These are phyloP conservation scores for Candida taoyuanica DNA, from an alignment of 805 yeast genomes.

Conservation along the genomic window DNA sequence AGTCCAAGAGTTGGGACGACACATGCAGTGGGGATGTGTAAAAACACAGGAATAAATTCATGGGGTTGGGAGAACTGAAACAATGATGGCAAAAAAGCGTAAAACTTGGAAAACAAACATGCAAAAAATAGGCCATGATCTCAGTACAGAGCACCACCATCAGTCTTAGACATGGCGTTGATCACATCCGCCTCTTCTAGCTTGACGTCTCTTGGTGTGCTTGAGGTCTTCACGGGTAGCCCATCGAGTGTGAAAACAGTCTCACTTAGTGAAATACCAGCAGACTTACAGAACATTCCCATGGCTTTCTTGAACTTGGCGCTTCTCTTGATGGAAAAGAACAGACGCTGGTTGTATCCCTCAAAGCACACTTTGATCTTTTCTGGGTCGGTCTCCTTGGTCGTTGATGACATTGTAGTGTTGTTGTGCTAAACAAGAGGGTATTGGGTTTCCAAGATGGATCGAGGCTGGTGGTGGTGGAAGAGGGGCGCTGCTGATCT, in stretches of 20 bases:
- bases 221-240: background rate
- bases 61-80: no score
- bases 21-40: no score
- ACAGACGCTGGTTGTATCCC: constrained; percentile 15
- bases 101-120: no score
- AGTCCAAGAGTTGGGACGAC: no score
- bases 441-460: no score
- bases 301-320: constrained; percentile 17
- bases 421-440: no score
- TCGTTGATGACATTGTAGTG: background rate
- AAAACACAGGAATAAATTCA: no score
- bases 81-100: no score
- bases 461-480: no score
- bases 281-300: constrained; percentile 12
- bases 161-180: constrained; percentile 8
- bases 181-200: constrained; percentile 13
- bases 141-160: constrained; percentile 20
- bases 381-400: background rate
- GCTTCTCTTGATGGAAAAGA: constrained; percentile 13
- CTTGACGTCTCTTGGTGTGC: constrained; percentile 12
- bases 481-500: no score
- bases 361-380: constrained; percentile 17
- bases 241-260: constrained; percentile 13
- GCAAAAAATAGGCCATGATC: no score
- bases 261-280: constrained; percentile 1